These are phyloP conservation scores for Laetiporus sulphureus DNA, from an alignment of 1,284 basidiomycete genomes.

Conservation along the genomic window DNA sequence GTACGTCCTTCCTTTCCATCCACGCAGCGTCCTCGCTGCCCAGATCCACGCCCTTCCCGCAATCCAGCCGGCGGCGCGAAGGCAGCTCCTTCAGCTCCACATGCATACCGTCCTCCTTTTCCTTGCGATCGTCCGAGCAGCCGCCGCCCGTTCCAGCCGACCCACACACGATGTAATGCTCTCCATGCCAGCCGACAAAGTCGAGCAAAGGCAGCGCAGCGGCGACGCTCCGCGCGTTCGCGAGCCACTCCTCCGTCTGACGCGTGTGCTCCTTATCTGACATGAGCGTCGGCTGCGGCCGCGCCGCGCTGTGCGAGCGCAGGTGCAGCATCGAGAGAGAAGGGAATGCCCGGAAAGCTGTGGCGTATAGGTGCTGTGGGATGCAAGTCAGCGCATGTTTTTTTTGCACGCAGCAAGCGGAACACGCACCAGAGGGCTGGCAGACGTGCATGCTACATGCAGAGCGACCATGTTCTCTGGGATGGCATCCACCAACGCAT, in stretches of 20 bases:
- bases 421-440: conserved; percentile 40
- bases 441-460: conserved; percentile 42
- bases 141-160: too few species aligned
- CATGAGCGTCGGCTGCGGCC: conserved; percentile 50
- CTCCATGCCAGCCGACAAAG: conserved; percentile 63
- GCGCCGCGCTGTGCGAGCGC: conserved; percentile 35
- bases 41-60: conserved; percentile 60
- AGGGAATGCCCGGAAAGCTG: conserved; percentile 38
- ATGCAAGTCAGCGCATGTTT: neutral
- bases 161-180: conserved; percentile 57
- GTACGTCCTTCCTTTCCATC: conserved; percentile 64
- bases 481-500: conserved; percentile 35
- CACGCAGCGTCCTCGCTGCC: conserved; percentile 57
- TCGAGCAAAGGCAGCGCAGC: conserved; percentile 43
- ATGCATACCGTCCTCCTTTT: conserved; percentile 5
- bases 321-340: conserved; percentile 54
- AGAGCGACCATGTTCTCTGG: conserved; percentile 47
- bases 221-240: conserved; percentile 43
- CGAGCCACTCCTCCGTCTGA: conserved; percentile 51
- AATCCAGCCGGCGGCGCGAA: conserved; percentile 49
- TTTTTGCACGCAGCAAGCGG: too few species aligned
- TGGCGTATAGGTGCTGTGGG: conserved; percentile 44
- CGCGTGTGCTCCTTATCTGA: conserved; percentile 51
- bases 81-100: conserved; percentile 63
- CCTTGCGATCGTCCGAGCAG: too few species aligned